These are phyloP conservation scores for Trametopsis cervina DNA, from an alignment of 768 basidiomycete species.

Conservation along the genomic window DNA sequence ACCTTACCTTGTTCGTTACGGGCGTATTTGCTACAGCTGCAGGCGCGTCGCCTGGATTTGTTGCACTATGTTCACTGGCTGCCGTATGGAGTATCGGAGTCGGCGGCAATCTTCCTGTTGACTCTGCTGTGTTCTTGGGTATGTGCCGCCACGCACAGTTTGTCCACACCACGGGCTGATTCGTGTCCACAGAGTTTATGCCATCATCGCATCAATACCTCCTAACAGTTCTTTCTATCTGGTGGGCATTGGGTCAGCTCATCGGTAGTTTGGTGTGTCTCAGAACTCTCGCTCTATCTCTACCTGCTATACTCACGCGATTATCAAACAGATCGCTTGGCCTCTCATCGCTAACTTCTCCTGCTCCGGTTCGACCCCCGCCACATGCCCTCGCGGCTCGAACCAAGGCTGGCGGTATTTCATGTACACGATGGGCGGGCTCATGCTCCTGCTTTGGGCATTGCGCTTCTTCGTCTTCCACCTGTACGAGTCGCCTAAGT, in stretches of 20 bases:
- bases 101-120: conserved; percentile 70
- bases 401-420: conserved; percentile 77
- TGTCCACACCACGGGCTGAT: too few relatives aligned
- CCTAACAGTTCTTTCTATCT: conserved; percentile 66
- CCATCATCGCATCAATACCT: conserved; percentile 72
- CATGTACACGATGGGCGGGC: conserved; percentile 60
- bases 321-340: conserved; percentile 53
- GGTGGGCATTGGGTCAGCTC: conserved; percentile 77
- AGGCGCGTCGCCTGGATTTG: conserved; percentile 49
- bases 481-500: conserved; percentile 66
- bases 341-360: conserved; percentile 65
- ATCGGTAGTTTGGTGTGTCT: conserved; percentile 41
- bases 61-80: conserved; percentile 43
- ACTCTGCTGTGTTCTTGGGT: conserved; percentile 73
- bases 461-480: conserved; percentile 62
- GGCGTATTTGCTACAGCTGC: conserved; percentile 58
- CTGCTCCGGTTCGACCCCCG: conserved; percentile 33
- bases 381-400: conserved; percentile 36
- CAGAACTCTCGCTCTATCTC: neutral
- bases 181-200: conserved; percentile 44
- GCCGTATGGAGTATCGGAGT: conserved; percentile 62
- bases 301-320: neutral
- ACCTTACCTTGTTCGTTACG: conserved; percentile 61
- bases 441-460: conserved; percentile 56
- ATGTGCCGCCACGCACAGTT: conserved; percentile 12